These are phyloP conservation scores for Arthrinium puccinioides DNA, from an alignment of 2,329 filamentous ascomycete species.

Conservation along the genomic window DNA sequence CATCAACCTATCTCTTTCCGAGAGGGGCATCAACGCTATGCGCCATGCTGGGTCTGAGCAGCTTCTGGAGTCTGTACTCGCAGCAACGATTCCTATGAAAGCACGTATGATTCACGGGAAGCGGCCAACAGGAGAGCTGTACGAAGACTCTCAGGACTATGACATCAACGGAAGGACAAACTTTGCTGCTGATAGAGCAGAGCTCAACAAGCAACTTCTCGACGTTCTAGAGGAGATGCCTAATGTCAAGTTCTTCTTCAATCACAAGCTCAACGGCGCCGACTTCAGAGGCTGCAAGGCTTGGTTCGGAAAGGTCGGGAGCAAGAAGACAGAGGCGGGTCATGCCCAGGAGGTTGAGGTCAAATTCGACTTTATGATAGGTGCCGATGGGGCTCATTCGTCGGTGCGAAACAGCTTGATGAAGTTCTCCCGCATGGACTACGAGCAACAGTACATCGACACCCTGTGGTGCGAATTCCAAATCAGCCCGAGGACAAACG, in stretches of 20 bases:
- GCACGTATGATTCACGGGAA: slow-evolving; percentile 92
- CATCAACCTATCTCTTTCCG: slow-evolving; percentile 94
- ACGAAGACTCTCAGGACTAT: slow-evolving; percentile 78
- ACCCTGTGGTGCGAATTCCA: slow-evolving; percentile 96
- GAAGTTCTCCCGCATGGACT: slow-evolving; percentile 89
- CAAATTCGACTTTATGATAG: slow-evolving; percentile 86
- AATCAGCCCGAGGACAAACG: slow-evolving; percentile 48
- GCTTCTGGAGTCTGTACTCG: slow-evolving; percentile 67
- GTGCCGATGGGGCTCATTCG: slow-evolving; percentile 92
- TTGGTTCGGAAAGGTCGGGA: slow-evolving; percentile 65
- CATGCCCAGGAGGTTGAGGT: slow-evolving; percentile 70
- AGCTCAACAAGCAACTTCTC: slow-evolving; percentile 75
- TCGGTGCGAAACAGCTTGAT: slow-evolving; percentile 88
- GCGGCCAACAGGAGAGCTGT: slow-evolving; percentile 56
- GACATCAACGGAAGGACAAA: slow-evolving; percentile 87
- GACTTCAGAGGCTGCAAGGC: slow-evolving; percentile 74
- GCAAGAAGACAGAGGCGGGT: slow-evolving; percentile 16
- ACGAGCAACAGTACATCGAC: slow-evolving; percentile 91
- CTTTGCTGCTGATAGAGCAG: slow-evolving; percentile 76
- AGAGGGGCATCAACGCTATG: slow-evolving; percentile 87
- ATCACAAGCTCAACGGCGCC: slow-evolving; percentile 85
- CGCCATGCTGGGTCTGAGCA: slow-evolving; percentile 57
- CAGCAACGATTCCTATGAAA: slow-evolving; percentile 81
- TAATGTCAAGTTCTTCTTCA: slow-evolving; percentile 89
- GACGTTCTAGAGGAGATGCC: slow-evolving; percentile 76